phyloP scores from a whole-genome alignment of 164 flowering plant species.

The Sextonia rubra region DNA sequence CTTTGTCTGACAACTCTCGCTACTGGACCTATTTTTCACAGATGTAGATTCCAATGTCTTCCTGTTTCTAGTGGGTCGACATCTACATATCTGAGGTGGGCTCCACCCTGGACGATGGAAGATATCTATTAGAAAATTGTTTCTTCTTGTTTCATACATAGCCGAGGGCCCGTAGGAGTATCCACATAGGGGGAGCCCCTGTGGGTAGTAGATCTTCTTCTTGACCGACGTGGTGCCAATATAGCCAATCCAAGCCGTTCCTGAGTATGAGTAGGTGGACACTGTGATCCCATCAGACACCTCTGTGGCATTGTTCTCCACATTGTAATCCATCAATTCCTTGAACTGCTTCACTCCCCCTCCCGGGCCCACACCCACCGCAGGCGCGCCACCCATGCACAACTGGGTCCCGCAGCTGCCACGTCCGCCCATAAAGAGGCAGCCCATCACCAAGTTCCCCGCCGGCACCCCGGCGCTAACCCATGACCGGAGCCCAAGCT shows the following conservation, averaged over 20 bases:
- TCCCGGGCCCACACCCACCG: conserved; percentile 31
- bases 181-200: conserved; percentile 15
- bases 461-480: conserved; percentile 17
- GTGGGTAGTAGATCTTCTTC: conserved; percentile 17
- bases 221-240: conserved; percentile 12
- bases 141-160: conserved; percentile 9
- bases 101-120: too few relatives aligned
- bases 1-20: too few relatives aligned
- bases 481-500: conserved; percentile 31
- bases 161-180: conserved; percentile 28
- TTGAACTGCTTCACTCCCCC: conserved; percentile 16
- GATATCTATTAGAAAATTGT: too few relatives aligned
- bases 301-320: conserved; percentile 14
- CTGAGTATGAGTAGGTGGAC: conserved; percentile 18
- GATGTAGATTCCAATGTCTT: too few relatives aligned
- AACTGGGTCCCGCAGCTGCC: conserved; percentile 26
- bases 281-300: conserved; percentile 15
- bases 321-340: conserved; percentile 14
- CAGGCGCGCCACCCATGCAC: conserved; percentile 28
- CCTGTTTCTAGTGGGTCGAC: too few relatives aligned
- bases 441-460: conserved; percentile 32
- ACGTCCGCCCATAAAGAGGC: conserved; percentile 31
- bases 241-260: conserved; percentile 27
- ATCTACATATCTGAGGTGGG: too few relatives aligned
- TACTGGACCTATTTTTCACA: too few relatives aligned